Evolutionary conservation across 805 yeast species (phyloP).

Genomic region (Ogataea pini): DNA sequence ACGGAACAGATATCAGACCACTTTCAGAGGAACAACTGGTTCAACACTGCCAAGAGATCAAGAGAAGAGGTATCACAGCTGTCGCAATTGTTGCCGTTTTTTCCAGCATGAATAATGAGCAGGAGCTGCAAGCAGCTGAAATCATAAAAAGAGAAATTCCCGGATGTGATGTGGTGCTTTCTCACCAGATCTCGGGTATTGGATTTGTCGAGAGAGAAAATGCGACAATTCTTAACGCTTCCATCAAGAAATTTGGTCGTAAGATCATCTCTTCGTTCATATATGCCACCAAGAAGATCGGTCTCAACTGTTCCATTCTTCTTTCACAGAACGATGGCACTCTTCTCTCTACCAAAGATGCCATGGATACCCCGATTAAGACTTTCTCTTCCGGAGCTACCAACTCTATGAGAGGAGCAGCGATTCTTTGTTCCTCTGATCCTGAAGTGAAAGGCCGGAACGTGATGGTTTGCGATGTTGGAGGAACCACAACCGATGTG

Average conservation of each 20-base stretch:
- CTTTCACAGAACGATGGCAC: constrained; percentile 51
- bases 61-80: constrained; percentile 33
- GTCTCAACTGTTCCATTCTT: constrained; percentile 39
- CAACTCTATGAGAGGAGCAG: constrained; percentile 47
- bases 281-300: constrained; percentile 36
- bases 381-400: constrained; percentile 51
- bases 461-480: constrained; percentile 46
- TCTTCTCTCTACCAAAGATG: constrained; percentile 40
- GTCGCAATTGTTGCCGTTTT: constrained; percentile 44
- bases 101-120: constrained; percentile 38
- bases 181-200: constrained; percentile 42
- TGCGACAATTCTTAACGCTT: constrained; percentile 46
- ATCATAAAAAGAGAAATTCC: constrained; percentile 37
- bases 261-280: constrained; percentile 41
- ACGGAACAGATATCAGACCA: constrained; percentile 37
- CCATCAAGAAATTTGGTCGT: constrained; percentile 42
- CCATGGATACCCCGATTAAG: constrained; percentile 40
- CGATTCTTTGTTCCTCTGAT: constrained; percentile 37
- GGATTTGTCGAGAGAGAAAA: constrained; percentile 48
- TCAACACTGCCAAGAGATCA: constrained; percentile 29
- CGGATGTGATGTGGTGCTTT: constrained; percentile 36
- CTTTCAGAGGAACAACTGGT: constrained; percentile 30
- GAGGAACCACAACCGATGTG: constrained; percentile 51
- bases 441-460: constrained; percentile 31
- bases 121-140: constrained; percentile 37